Evolutionary conservation across 495 filamentous ascomycete species (phyloP), one percentile per base, ranked within the genome.

Genomic region (Delitschia confertaspora): DNA sequence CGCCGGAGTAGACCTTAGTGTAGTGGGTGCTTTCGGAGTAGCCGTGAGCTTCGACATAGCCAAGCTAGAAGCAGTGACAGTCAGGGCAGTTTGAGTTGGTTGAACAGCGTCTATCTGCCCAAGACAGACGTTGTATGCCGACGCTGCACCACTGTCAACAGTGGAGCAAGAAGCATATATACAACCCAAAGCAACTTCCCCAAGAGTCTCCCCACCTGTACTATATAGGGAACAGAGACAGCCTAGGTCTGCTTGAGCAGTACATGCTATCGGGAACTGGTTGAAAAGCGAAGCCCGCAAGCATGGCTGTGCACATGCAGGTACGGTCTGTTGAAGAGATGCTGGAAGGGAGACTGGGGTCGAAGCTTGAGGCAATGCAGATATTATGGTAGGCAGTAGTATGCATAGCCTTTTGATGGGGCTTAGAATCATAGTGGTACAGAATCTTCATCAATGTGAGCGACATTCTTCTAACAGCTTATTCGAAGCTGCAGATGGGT

Each of bases 341-440:
- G 33, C 23, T 4, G 48, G 53, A 23, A 57, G 33, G 30, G 41
- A 29, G 11, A 26, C 45, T 0, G 26, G 17, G 27, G 32, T 46
- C 13, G 47, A 16, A 19, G 40, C 13, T 47, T 53, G 44, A 43
- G 53, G 49, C 38, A 39, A 31, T 26, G 49, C 44, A 27, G 40
- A 30, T 36, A 53, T 50, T 49, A 53, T 29, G n/a, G 53, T 35
- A 27, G 49, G 49, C 44, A 44, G 38, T 44, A 57, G 24, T 20
- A 47, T 52, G 45, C 45, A 49, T 49, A 49, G 41, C 40, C 49
- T 40, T 53, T 53, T 51, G 32, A 49, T 36, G 41, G 49, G 45
- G 53, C 53, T 52, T 48, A 57, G 35, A 43, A 53, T 48, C 53
- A 57, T 57, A 57, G 38, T 53, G 21, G 48, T 57, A 57, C 53